Conservation (phyloP, 192 early-diverging fungal species). For the Rhizophagus sp. region DNA sequence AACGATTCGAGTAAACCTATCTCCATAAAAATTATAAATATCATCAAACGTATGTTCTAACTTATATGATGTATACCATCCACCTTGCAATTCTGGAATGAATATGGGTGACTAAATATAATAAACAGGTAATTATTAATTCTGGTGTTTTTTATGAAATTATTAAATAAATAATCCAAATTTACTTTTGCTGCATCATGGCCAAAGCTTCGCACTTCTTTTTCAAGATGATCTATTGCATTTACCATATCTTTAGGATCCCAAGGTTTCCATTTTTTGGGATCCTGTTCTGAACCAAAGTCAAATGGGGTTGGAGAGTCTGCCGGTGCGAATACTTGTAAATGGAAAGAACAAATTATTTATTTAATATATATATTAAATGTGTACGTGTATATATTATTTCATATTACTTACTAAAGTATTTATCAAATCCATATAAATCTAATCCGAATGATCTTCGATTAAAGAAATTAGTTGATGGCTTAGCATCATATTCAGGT, state of each 20-base stretch:
- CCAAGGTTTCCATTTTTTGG: constrained; percentile 60
- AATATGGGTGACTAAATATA: constrained; percentile 61
- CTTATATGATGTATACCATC: constrained; percentile 78
- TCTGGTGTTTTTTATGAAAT: too few species aligned
- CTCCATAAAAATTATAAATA: constrained; percentile 70
- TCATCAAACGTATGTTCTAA: constrained; percentile 64
- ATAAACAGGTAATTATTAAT: background rate
- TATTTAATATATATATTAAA: background rate
- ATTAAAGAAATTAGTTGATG: constrained; percentile 7
- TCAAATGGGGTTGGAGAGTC: constrained; percentile 55
- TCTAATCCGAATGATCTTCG: constrained; percentile 68
- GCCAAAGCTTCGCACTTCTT: constrained; percentile 66
- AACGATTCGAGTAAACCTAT: constrained; percentile 62
- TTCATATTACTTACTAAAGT: constrained; percentile 53
- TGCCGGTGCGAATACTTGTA: constrained; percentile 53
- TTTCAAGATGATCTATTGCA: constrained; percentile 64
- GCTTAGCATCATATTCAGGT: constrained; percentile 34
- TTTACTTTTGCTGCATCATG: constrained; percentile 59
- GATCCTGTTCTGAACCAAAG: constrained; percentile 35
- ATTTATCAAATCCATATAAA: constrained; percentile 82
- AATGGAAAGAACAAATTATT: background rate
- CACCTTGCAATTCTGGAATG: constrained; percentile 77
- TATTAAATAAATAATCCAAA: background rate
- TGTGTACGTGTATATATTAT: background rate
- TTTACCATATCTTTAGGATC: constrained; percentile 45